phyloP scores from a whole-genome alignment of 1,284 basidiomycete species.

The Kalmanozyma brasiliensis region DNA sequence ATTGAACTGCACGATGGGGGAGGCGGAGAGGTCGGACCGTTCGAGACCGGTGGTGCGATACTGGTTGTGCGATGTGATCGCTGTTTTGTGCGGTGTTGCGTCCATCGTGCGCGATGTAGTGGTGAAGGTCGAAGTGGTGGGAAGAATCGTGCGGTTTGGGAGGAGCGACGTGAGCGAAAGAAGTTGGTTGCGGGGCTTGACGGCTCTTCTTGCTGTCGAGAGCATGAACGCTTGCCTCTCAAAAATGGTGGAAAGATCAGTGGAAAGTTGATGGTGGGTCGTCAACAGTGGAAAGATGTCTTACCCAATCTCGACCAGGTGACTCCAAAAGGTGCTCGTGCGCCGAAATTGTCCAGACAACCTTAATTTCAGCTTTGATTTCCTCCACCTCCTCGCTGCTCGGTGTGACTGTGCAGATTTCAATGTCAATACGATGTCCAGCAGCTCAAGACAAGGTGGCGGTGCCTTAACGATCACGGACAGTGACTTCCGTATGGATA shows the following conservation, averaged over 20 bases:
- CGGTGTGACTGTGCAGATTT: too few species aligned
- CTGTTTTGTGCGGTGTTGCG: conserved; percentile 18
- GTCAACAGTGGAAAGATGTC: neutral
- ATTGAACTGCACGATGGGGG: conserved; percentile 62
- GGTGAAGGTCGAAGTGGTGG: neutral
- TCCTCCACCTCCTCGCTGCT: too few species aligned
- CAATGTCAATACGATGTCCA: too few species aligned
- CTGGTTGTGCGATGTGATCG: conserved; percentile 62
- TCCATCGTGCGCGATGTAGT: conserved; percentile 16
- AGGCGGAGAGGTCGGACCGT: conserved; percentile 33
- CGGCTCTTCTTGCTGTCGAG: neutral
- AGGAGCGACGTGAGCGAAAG: neutral
- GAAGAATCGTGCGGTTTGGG: conserved; percentile 1
- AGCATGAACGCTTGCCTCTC: conserved; percentile 18
- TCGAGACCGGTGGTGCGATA: conserved; percentile 61
- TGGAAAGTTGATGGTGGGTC: neutral
- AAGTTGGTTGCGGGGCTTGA: conserved; percentile 4
- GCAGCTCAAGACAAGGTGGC: too few species aligned
- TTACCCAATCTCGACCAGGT: conserved; percentile 17
- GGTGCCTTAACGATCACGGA: too few species aligned
- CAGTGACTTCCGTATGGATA: too few species aligned
- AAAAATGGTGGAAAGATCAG: too few species aligned
- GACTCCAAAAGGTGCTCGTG: conserved; percentile 9
- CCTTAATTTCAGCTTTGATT: neutral
- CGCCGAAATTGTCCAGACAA: neutral